Conservation (phyloP, 2,329 filamentous ascomycete genomes). For the Fusarium verrucosum region DNA sequence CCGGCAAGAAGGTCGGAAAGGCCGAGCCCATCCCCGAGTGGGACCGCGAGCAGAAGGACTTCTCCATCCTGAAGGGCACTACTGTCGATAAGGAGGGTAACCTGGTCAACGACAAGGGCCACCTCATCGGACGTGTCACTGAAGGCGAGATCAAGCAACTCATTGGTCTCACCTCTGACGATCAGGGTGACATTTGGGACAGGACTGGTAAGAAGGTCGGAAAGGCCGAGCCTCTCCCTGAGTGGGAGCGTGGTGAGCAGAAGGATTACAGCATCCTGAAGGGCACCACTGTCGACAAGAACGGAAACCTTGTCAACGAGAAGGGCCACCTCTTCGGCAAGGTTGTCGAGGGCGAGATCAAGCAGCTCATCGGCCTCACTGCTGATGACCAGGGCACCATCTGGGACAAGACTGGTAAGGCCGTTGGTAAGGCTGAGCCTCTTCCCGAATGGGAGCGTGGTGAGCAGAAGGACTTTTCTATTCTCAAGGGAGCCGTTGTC, state of each 20-base stretch:
- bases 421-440: slow-evolving; percentile 72
- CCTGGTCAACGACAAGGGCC: slow-evolving; percentile 62
- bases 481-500: slow-evolving; percentile 32
- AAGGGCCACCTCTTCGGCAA: slow-evolving; percentile 67
- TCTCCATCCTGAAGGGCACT: slow-evolving; percentile 53
- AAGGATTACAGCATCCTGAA: slow-evolving; percentile 35
- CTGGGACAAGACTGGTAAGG: slow-evolving; percentile 70
- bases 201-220: slow-evolving; percentile 70
- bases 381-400: slow-evolving; percentile 75
- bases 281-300: slow-evolving; percentile 68
- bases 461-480: slow-evolving; percentile 34
- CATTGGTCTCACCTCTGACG: slow-evolving; percentile 70
- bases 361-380: slow-evolving; percentile 70
- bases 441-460: slow-evolving; percentile 65
- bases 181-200: slow-evolving; percentile 73
- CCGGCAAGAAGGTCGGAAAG: slow-evolving; percentile 70
- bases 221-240: slow-evolving; percentile 70
- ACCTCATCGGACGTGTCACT: slow-evolving; percentile 67
- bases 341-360: slow-evolving; percentile 69
- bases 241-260: slow-evolving; percentile 58
- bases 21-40: slow-evolving; percentile 70
- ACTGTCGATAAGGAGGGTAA: slow-evolving; percentile 69
- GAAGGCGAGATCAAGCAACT: slow-evolving; percentile 71
- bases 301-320: slow-evolving; percentile 64
- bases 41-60: slow-evolving; percentile 53